Base-by-base conservation (phyloP, 1,284 basidiomycete genomes). In the Rhodotorula sp. region DNA sequence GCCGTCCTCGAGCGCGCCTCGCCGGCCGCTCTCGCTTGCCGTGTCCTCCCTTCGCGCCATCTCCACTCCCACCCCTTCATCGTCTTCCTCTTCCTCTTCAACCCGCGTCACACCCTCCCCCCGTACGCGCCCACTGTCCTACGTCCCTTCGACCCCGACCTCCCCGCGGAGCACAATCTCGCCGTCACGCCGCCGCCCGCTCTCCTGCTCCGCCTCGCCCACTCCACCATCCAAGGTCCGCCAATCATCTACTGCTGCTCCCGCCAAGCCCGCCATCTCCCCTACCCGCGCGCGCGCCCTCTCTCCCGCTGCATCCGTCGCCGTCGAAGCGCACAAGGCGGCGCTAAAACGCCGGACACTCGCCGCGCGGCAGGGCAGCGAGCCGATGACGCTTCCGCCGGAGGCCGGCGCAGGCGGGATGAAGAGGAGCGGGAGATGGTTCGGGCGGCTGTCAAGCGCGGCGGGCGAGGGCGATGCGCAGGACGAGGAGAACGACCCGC, bases 331-430 rank as follows among this genome's bases (percentile, higher is more conserved):
- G 37, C 67, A 57, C 25, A 68, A 68, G 55, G 34, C 54, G 37
- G 61, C 61, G 19, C 53, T 68, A 25, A 68, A 68, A 41, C 60
- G 67, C 17, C 56, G 57, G 27, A 63, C 56, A 34, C 61, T 68
- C 27, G 29, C 51, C 10, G 61, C 37, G 36, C 37, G 67, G 25
- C 57, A 41, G 4, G 37, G 37, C 53, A 32, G 12, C 29, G 53
- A 19, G 0, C 3, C 8, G 32, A 3, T 3, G 29, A 21, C 7
- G 29, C 32, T n/a, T n/a, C n/a, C n/a, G n/a, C n/a, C n/a, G 0
- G n/a, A 54, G 19, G 8, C 8, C 19, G 15, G 17, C 13, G 19
- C 53, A 1, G 8, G 6, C 19, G 29, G 32, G 29, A 54, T 34
- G 32, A 21, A 29, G 19, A 29, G 32, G 19, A 54, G 53, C 53